A percentile compares a stretch with the other conserved stretches of the same genome.
These are phyloP conservation scores for Hysterangium stoloniferum DNA, from an alignment of 768 basidiomycete genomes.

Conservation along the genomic window DNA sequence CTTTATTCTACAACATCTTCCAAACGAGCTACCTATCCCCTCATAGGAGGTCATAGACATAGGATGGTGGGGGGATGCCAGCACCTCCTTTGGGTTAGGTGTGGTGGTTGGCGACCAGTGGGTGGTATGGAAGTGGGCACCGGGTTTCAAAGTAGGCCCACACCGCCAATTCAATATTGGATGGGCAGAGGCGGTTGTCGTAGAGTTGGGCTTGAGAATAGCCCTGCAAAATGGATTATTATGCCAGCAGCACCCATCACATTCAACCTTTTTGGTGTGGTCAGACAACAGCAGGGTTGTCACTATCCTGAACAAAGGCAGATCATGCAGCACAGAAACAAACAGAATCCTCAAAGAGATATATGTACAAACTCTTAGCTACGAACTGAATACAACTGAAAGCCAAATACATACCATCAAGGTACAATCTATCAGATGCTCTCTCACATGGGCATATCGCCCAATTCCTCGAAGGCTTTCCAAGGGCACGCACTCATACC, in stretches of 20 bases:
- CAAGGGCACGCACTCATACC: constrained; percentile 7
- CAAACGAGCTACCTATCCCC: constrained; percentile 17
- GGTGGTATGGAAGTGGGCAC: constrained; percentile 25
- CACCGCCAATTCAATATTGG: constrained; percentile 24
- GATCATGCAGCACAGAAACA: constrained; percentile 20
- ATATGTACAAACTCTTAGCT: constrained; percentile 20
- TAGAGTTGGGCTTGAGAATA: constrained; percentile 30
- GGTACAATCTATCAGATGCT: constrained; percentile 25
- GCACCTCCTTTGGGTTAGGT: constrained; percentile 29
- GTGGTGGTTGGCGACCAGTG: constrained; percentile 23
- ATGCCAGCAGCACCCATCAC: constrained; percentile 8
- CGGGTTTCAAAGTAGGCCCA: constrained; percentile 25
- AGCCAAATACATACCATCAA: constrained; percentile 17
- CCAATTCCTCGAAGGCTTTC: constrained; percentile 16
- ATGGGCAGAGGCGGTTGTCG: constrained; percentile 33
- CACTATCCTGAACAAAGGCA: constrained; percentile 21
- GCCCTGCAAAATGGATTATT: too few relatives aligned
- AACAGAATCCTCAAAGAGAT: constrained; percentile 25
- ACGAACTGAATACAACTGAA: constrained; percentile 10
- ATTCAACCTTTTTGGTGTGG: too few relatives aligned
- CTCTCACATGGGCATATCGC: constrained; percentile 25
- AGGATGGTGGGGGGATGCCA: constrained; percentile 30
- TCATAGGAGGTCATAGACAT: constrained; percentile 18
- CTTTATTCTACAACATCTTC: constrained; percentile 14
- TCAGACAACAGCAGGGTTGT: constrained; percentile 32